A percentile compares a stretch with the other conserved stretches of the same genome.
These are phyloP conservation scores for Thamnidium elegans DNA, from an alignment of 192 early-diverging fungal genomes.

Conservation along the genomic window DNA sequence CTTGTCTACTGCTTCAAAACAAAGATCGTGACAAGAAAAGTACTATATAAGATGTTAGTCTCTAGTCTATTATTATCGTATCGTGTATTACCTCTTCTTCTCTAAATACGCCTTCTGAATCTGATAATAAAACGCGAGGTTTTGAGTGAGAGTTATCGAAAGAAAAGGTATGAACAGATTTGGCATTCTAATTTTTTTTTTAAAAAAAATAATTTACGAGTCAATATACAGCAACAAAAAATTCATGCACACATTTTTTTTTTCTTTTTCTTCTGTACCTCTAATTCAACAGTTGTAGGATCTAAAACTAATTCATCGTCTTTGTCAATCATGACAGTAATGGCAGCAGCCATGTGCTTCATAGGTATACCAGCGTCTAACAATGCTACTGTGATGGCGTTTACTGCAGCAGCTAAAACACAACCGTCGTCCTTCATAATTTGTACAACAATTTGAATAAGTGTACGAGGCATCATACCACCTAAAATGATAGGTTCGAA, in stretches of 20 bases:
- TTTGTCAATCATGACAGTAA: conserved; percentile 68
- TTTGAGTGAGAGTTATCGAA: conserved; percentile 58
- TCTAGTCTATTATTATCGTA: not conserved
- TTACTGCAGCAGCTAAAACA: conserved; percentile 75
- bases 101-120: conserved; percentile 74
- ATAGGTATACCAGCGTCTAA: conserved; percentile 90
- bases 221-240: not conserved
- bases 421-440: conserved; percentile 83
- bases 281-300: conserved; percentile 72
- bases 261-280: conserved; percentile 35
- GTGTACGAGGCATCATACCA: conserved; percentile 83
- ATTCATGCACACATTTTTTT: not conserved
- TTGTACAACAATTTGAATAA: conserved; percentile 85
- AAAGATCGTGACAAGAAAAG: conserved; percentile 38
- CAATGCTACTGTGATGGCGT: conserved; percentile 80
- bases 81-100: conserved; percentile 52
- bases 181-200: conserved; percentile 41
- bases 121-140: conserved; percentile 51
- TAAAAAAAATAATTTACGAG: not conserved
- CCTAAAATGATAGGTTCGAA: conserved; percentile 73
- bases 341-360: conserved; percentile 62
- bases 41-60: conserved; percentile 27
- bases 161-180: conserved; percentile 82
- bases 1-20: conserved; percentile 40
- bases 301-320: conserved; percentile 67